phyloP scores from a whole-genome alignment of 495 filamentous ascomycete species.

The Talaromyces liani region DNA sequence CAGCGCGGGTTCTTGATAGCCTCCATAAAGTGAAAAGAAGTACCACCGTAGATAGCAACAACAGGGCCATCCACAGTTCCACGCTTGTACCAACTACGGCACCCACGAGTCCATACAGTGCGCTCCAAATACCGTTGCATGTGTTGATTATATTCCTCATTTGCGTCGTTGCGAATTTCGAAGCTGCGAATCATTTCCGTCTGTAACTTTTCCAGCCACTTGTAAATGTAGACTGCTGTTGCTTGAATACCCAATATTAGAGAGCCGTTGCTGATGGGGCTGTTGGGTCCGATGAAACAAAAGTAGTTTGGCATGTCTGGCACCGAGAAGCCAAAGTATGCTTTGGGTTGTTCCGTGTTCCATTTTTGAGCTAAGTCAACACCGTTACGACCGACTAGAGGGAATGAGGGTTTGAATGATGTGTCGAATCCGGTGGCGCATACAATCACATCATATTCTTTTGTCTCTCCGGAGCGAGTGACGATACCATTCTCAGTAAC shows the following conservation, averaged over 20 bases:
- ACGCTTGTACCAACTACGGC: conserved; percentile 42
- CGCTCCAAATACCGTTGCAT: conserved; percentile 25
- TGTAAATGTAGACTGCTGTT: conserved; percentile 32
- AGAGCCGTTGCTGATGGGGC: conserved; percentile 27
- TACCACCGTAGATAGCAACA: conserved; percentile 25
- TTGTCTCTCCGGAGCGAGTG: conserved; percentile 37
- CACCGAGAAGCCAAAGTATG: conserved; percentile 50
- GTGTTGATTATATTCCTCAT: conserved; percentile 23
- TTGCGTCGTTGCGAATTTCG: too few relatives aligned
- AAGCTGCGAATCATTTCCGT: conserved; percentile 9
- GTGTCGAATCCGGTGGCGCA: conserved; percentile 53
- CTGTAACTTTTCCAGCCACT: conserved; percentile 26
- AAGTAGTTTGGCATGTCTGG: conserved; percentile 63
- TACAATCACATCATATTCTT: conserved; percentile 32
- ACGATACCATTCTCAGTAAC: conserved; percentile 40
- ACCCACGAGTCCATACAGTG: conserved; percentile 32
- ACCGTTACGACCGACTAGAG: conserved; percentile 42
- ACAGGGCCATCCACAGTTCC: conserved; percentile 13
- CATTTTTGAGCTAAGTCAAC: conserved; percentile 42
- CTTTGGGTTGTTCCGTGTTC: conserved; percentile 41
- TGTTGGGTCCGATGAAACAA: conserved; percentile 41
- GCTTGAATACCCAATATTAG: conserved; percentile 26
- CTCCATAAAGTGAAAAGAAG: conserved; percentile 44
- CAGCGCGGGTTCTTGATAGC: conserved; percentile 33
- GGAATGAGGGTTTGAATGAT: conserved; percentile 40